These are phyloP conservation scores for Phaeotremella fagi DNA, from an alignment of 768 basidiomycete genomes.

Conservation along the genomic window DNA sequence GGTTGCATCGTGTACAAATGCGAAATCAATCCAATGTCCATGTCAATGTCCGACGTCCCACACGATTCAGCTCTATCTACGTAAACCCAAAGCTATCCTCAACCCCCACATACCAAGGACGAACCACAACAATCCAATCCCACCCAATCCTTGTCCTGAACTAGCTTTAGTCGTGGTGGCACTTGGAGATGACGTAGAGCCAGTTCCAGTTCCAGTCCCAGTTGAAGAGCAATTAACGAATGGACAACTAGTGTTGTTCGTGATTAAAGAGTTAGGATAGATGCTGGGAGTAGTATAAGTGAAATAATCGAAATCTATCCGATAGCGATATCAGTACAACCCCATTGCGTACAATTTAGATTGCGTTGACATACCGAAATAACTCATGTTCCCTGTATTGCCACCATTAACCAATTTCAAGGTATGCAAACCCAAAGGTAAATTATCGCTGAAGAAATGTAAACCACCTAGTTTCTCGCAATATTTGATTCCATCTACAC, in stretches of 20 bases:
- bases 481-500: conserved; percentile 18
- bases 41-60: no score
- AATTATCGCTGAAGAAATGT: conserved; percentile 21
- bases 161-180: neutral
- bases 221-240: conserved; percentile 1
- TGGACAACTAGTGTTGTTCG: conserved; percentile 3
- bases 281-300: conserved; percentile 16
- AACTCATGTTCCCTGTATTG: conserved; percentile 22
- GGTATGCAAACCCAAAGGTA: conserved; percentile 34
- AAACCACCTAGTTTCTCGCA: conserved; percentile 47
- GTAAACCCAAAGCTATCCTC: neutral
- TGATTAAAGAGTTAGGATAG: neutral
- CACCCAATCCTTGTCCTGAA: neutral
- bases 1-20: no score
- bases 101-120: neutral
- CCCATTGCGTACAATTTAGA: neutral
- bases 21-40: no score
- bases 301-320: conserved; percentile 29
- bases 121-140: neutral
- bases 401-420: conserved; percentile 37
- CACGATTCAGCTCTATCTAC: no score
- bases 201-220: neutral
- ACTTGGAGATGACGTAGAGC: neutral
- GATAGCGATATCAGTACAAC: neutral
- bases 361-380: conserved; percentile 35